Evolutionary conservation across 768 basidiomycete genomes (phyloP), one percentile per base, ranked within the genome.

Genomic region (Trametes cingulata): DNA sequence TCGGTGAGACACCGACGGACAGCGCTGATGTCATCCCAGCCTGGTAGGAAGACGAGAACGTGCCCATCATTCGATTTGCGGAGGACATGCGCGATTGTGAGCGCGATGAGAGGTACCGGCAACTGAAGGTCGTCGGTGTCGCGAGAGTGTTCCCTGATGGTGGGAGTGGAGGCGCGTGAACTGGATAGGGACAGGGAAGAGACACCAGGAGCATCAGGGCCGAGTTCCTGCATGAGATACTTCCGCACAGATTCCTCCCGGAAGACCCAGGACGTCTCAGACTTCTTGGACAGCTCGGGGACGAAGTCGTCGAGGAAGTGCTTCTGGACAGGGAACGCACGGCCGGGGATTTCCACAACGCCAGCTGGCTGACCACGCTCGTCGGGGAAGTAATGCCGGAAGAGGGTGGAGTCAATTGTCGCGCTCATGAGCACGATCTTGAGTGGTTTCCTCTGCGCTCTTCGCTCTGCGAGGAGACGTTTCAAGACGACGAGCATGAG

Each of bases 391-490:
- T 98, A 98, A 12, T 81, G 76, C 69, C 91, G 88, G 82, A 97
- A 98, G 24, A 96, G 80, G 0, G 83, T 83, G 9, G 95, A 90
- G 67, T 97, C 92, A 69, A 98, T 93, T 43, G 95, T 98, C 9
- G 95, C 95, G 68, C 92, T 95, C 95, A 98, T 97, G 56, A 98
- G 82, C 42, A 97, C 75, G 63, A 98, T 79, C 73, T 94, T 95
- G 73, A 98, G 75, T 2, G 90, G 86, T 47, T 86, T 83, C 12
- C 83, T 81, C 63, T 82, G 82, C 6, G 82, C 77, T 70, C 83
- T 87, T 65, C 94, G 84, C 58, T 93, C 87, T 6, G 80, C 82
- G 68, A 95, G 73, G 22, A 95, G 74, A 22, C 91, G 84, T 73
- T 95, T 95, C 55, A 98, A 81, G 6, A 95, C 92, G 58, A 94